Evolutionary conservation across 345 rosid genomes (phyloP), one percentile per base, ranked within the genome.

Genomic region (Dimocarpus longan): DNA sequence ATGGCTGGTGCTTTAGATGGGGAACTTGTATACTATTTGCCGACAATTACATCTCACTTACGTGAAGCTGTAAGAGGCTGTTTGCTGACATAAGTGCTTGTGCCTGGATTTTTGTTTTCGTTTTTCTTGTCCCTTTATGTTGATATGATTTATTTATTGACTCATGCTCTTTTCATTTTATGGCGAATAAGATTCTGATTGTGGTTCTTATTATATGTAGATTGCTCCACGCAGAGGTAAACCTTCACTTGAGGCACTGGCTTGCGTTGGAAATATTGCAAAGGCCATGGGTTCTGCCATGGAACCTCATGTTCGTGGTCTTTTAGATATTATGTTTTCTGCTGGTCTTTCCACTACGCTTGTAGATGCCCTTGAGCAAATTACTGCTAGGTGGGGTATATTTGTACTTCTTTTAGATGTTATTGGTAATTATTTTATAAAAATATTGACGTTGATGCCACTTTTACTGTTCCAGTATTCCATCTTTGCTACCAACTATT

Each of bases 1-100:
- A 96, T 96, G 99, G 99, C 99, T 66, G 99, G 99, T 86, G 99
- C 99, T 83, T 84, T 96, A 87, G 99, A 96, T 75, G 99, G 98
- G 81, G 97, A 96, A 82, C 98, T 96, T 84, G 80, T 86, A 73
- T 80, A 88, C 71, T 96, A 96, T 92, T 93, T 96, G 98, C 98
- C 99, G 84, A 94, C 92, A 86, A 96, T 96, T 74, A 92, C 86
- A 68, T 70, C 94, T 90, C 95, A 91, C 86, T 88, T 96, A 78
- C 97, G 92, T 70, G 99, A 96, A 84, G 98, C 98, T 76, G 98
- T 93, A 86, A 82, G 98, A n/a, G 22, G 68, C 19, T 46, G 57
- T 68, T 76, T 24, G 4, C 81, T 63, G 71, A 21, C n/a, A 46
- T 32, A 28, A 21, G 65, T 43, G 10, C 22, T 40, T 24, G 42